phyloP scores from a whole-genome alignment of 192 early-diverging fungal genomes.

The Podila epigama region DNA sequence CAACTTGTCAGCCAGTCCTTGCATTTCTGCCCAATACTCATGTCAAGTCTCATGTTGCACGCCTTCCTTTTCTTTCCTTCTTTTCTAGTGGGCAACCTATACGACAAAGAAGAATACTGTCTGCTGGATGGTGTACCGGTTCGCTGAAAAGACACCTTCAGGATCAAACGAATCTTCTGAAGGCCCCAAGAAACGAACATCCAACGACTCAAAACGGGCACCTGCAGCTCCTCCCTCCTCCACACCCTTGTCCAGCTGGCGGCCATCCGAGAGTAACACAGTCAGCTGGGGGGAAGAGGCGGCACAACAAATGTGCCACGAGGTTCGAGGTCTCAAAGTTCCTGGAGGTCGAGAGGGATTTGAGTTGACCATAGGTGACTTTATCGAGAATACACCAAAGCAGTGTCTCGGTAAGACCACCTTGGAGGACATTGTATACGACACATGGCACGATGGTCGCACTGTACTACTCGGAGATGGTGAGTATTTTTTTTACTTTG shows the following conservation, averaged over 20 bases:
- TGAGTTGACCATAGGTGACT: neutral
- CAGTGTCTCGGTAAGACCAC: neutral
- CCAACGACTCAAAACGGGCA: neutral
- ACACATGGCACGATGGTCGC: neutral
- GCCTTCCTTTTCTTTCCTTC: neutral
- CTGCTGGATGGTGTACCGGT: neutral
- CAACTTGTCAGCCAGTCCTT: neutral
- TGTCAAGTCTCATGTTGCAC: neutral
- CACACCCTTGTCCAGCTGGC: no score
- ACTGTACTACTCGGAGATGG: constrained; percentile 8
- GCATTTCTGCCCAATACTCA: neutral
- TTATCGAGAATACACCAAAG: neutral
- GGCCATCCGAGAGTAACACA: no score
- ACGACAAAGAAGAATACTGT: constrained; percentile 1
- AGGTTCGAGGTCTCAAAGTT: neutral
- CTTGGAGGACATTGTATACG: constrained; percentile 7
- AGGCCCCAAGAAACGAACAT: no score
- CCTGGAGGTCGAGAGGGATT: neutral
- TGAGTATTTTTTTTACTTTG: neutral
- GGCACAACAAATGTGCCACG: neutral
- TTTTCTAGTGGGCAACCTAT: neutral
- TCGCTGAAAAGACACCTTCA: neutral
- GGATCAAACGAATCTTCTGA: neutral
- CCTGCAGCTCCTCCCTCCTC: no score
- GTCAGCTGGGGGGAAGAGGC: no score